A percentile compares a stretch with the other conserved stretches of the same genome.
Conservation (phyloP, 495 filamentous ascomycete species). For the Xanthoparmelia taractica region DNA sequence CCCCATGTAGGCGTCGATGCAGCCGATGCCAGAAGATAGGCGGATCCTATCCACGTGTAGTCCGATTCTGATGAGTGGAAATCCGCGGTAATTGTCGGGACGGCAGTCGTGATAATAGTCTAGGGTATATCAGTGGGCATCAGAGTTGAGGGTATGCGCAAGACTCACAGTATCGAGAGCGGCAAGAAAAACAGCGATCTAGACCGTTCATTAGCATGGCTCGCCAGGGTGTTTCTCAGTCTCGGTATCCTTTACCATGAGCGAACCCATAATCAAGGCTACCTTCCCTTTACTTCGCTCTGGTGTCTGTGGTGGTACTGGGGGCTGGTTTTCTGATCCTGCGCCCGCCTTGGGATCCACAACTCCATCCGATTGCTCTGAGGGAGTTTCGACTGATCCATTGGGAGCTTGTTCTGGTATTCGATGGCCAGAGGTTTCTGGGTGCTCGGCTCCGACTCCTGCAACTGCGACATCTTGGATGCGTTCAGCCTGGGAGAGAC, state of each 20-base stretch:
- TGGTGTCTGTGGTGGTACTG: slow-evolving; percentile 30
- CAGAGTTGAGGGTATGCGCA: not conserved
- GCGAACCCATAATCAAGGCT: slow-evolving; percentile 42
- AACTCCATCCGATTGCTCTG: slow-evolving; percentile 16
- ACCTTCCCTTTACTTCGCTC: slow-evolving; percentile 44
- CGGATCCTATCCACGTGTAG: slow-evolving; percentile 72
- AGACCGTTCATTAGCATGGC: slow-evolving; percentile 17
- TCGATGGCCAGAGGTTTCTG: not conserved
- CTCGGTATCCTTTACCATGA: slow-evolving; percentile 36
- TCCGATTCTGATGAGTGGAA: slow-evolving; percentile 55
- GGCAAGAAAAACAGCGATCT: slow-evolving; percentile 47
- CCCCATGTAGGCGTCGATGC: slow-evolving; percentile 69
- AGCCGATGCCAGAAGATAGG: slow-evolving; percentile 61
- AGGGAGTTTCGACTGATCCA: slow-evolving; percentile 9
- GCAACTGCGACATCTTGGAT: slow-evolving; percentile 20
- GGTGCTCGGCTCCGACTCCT: not conserved
- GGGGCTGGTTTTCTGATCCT: slow-evolving; percentile 4
- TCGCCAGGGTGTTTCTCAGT: slow-evolving; percentile 1
- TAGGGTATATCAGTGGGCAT: slow-evolving; percentile 20
- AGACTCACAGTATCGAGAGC: slow-evolving; percentile 45
- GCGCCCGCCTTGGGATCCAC: slow-evolving; percentile 8
- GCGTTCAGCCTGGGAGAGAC: slow-evolving; percentile 20
- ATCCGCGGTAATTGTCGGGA: slow-evolving; percentile 56
- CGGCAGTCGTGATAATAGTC: slow-evolving; percentile 48
- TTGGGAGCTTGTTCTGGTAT: slow-evolving; percentile 6